Evolutionary conservation across 225 moss, liverwort and hornwort species (phyloP), one percentile per base, ranked within the genome.

Genomic region (Ulota crispa): DNA sequence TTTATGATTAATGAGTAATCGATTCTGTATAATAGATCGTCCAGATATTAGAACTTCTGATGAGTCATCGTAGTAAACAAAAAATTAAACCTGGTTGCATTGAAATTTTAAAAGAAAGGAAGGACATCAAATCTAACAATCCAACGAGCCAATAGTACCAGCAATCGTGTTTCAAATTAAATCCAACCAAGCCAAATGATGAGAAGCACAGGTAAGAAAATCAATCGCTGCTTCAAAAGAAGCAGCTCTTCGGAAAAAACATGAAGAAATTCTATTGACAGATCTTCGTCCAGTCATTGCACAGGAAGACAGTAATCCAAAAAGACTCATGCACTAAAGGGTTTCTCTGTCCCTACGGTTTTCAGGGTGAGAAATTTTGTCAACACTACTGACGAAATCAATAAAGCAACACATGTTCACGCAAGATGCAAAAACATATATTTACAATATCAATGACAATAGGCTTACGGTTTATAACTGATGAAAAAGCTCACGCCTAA

Each of bases 391-490:
- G 32, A 53, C n/a, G 56, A 34, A 63, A 74, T 28, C 43, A 10
- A 36, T 37, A 5, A 64, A 37, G 43, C 55, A n/a, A 68, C 20
- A 59, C 0, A 9, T 23, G 24, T 27, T 55, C 53, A 54, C 70
- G 31, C 20, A 41, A 61, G 10, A 74, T 68, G 37, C 41, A 82
- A 60, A 31, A 45, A 8, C 5, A 47, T 24, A 50, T 68, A 82
- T 83, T 65, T 82, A 76, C 82, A 69, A 36, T 5, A 64, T 82
- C 67, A 47, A 69, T 69, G 52, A 68, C 26, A 73, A 55, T 41
- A 79, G 39, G 55, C 11, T 41, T 59, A 30, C 47, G 37, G 43
- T 45, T 73, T 61, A 32, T 27, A 73, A 53, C 61, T 67, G 6
- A 27, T 23, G 27, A 62, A 50, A 69, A 80, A 37, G 53, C 78